Evolutionary conservation across 2,329 filamentous ascomycete species (phyloP).

Genomic region (Calonectria honghensis): DNA sequence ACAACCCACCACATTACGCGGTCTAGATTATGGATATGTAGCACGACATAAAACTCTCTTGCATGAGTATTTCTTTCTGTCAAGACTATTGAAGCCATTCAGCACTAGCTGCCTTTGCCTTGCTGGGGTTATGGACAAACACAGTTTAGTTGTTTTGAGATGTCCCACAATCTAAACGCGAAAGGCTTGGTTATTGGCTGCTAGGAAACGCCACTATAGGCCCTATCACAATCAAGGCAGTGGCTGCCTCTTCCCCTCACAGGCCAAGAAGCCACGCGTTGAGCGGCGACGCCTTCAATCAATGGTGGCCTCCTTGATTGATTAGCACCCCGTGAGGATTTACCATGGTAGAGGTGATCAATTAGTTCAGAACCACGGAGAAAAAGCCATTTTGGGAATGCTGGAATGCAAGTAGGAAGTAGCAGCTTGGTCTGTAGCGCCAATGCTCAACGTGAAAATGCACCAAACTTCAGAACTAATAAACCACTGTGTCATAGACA

Average conservation of each 20-base stretch:
- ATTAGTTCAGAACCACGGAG: not conserved
- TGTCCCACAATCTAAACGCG: not conserved
- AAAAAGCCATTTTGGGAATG: not conserved
- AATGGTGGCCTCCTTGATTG: slow-evolving; percentile 20
- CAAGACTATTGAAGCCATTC: slow-evolving; percentile 25
- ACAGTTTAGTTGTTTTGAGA: not conserved
- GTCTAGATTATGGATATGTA: not conserved
- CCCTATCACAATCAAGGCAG: slow-evolving; percentile 5
- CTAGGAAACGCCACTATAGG: slow-evolving; percentile 8
- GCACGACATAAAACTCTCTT: not conserved
- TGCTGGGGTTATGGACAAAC: not conserved
- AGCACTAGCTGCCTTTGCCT: slow-evolving; percentile 8
- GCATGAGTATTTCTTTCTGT: not conserved
- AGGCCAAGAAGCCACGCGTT: not conserved
- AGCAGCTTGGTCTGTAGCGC: not conserved
- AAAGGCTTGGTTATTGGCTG: not conserved
- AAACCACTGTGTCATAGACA: not conserved
- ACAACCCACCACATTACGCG: not conserved
- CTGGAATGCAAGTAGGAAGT: not conserved
- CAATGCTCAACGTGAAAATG: not conserved
- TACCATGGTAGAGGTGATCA: too few relatives aligned
- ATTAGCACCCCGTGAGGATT: not conserved
- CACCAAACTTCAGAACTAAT: not conserved
- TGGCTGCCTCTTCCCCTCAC: slow-evolving; percentile 2
- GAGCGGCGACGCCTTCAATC: not conserved